Evolutionary conservation across 345 rosid species (phyloP).

Genomic region (Gossypium thurberi): DNA sequence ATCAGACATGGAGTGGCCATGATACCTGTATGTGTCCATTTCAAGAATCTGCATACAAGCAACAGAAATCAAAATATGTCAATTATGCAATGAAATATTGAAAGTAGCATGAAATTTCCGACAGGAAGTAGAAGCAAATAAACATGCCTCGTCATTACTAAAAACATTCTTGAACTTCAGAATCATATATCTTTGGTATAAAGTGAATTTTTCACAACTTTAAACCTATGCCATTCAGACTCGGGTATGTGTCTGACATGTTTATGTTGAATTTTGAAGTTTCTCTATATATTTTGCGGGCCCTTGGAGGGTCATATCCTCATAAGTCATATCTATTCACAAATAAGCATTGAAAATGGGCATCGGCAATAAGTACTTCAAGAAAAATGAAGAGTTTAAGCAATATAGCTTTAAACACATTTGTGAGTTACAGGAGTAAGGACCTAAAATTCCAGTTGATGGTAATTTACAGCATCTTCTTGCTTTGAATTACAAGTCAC

Average conservation of each 20-base stretch:
- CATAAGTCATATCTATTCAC: not conserved
- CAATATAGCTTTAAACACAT: not conserved
- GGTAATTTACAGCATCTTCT: not conserved
- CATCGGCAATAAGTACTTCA: not conserved
- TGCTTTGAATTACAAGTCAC: not conserved
- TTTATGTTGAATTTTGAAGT: too few relatives aligned
- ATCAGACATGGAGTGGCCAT: slow-evolving; percentile 99
- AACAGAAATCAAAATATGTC: slow-evolving; percentile 5
- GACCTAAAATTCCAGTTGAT: not conserved
- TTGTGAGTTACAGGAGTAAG: not conserved
- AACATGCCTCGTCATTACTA: not conserved
- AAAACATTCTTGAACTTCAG: not conserved
- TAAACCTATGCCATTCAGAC: too few relatives aligned
- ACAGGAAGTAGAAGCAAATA: not conserved
- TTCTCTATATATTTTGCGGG: too few relatives aligned
- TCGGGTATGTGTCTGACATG: too few relatives aligned
- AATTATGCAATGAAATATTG: not conserved
- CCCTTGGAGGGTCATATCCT: too few relatives aligned
- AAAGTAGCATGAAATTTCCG: not conserved
- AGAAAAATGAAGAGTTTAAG: not conserved
- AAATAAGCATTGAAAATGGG: not conserved
- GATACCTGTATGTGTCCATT: slow-evolving; percentile 98
- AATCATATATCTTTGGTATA: not conserved
- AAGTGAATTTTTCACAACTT: not conserved
- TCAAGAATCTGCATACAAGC: slow-evolving; percentile 72